Evolutionary conservation across 495 filamentous ascomycete species (phyloP).

Genomic region (Melanomma pulvis-pyrius): DNA sequence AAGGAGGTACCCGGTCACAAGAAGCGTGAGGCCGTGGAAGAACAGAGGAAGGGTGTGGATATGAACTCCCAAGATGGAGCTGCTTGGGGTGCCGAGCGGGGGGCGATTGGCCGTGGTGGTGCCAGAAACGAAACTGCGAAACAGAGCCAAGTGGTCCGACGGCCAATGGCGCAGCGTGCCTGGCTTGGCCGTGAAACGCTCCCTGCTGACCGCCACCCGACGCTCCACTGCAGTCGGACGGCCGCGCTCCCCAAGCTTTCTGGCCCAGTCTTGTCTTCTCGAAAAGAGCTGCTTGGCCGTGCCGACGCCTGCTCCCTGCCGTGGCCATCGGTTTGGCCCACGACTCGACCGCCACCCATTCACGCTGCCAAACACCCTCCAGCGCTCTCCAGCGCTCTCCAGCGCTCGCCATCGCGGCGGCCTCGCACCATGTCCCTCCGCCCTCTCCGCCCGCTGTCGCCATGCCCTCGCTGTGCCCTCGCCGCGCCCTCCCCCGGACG

Average conservation of each 20-base stretch:
- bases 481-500: not conserved
- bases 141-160: not conserved
- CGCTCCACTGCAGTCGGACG: not conserved
- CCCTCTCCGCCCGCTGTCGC: no score
- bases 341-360: no score
- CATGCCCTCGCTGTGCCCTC: not conserved
- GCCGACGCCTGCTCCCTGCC: not conserved
- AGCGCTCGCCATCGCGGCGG: no score
- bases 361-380: no score
- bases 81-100: not conserved
- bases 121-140: conserved; percentile 21
- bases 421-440: no score
- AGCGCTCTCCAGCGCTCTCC: no score
- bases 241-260: not conserved
- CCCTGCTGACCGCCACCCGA: not conserved
- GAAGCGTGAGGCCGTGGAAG: conserved; percentile 6
- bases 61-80: conserved; percentile 13
- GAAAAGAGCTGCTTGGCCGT: not conserved
- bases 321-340: no score
- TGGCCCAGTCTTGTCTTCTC: not conserved
- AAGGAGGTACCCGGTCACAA: not conserved
- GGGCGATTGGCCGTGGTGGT: conserved; percentile 13
- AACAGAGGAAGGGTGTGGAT: conserved; percentile 21
- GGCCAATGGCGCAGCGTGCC: conserved; percentile 7
- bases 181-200: conserved; percentile 12